Evolutionary conservation across 768 basidiomycete species (phyloP), one percentile per base, ranked within the genome.

Genomic region (Tylopilus vinaceipallidus): DNA sequence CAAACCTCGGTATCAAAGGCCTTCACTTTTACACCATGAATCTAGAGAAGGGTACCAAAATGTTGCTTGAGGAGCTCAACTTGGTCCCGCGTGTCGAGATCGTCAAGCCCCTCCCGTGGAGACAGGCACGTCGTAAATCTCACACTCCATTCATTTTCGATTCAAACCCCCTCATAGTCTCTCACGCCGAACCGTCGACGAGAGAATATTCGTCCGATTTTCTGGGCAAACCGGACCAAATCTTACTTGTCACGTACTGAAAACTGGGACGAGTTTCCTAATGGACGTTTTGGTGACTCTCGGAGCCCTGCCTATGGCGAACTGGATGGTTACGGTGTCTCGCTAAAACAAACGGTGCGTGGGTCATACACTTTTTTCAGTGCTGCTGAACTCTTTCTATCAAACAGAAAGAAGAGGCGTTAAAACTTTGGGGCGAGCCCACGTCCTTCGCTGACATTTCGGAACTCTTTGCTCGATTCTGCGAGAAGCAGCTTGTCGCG

Each of bases 261-360:
- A 66, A 91, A 97, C 64, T 99, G 97, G 97, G 97, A 99, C 65
- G 95, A 98, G 67, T 98, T 97, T 69, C 97, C 97, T 42, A 99
- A 99, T 67, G 97, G 97, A 47, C 91, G 97, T 57, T 99, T 95
- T 64, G 97, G 97, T 59, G 97, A 98, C 72, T 87, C 95, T 7
- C 83, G 97, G 50, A 92, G 89, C 78, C 97, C 97, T 24, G 97
- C 97, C 13, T 99, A 97, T 58, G 97, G 97, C 61, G 97, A 99
- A 71, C 73, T 99, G 47, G 95, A 99, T 63, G 95, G 95, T 2
- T 98, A 95, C 57, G 95, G 95, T 45, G 83, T 97, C 35, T 91
- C 81, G 68, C 82, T 98, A 60, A 94, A 94, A 67, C 88, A 95
- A 62, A 84, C 88, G 32, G 94, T 91, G 51, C 54, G 81, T 61